These are phyloP conservation scores for Penicillium soppii DNA, from an alignment of 495 filamentous ascomycete species.

Conservation along the genomic window DNA sequence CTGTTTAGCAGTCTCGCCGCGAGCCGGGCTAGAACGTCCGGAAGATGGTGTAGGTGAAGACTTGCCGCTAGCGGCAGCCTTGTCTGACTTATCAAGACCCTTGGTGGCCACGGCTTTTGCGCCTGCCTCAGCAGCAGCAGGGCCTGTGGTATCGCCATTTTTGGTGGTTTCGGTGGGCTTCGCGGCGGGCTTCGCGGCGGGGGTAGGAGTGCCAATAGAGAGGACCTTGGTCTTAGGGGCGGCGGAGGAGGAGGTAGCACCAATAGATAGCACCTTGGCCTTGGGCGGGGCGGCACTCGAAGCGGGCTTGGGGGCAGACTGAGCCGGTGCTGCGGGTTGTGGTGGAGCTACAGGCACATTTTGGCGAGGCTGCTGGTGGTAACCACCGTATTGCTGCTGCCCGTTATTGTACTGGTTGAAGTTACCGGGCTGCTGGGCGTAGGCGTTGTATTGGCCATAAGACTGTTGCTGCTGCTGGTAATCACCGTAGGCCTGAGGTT, in stretches of 20 bases:
- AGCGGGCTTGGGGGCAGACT: conserved; percentile 31
- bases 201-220: conserved; percentile 54
- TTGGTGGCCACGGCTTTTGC: conserved; percentile 77
- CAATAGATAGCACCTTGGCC: conserved; percentile 35
- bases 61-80: conserved; percentile 59
- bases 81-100: conserved; percentile 75
- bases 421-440: conserved; percentile 45
- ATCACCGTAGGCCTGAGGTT: conserved; percentile 47
- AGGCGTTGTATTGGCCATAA: conserved; percentile 49
- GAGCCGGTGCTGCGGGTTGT: conserved; percentile 39
- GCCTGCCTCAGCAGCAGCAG: conserved; percentile 51
- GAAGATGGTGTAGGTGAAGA: conserved; percentile 76
- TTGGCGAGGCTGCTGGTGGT: conserved; percentile 45
- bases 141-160: conserved; percentile 51
- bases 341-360: conserved; percentile 52
- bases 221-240: conserved; percentile 70
- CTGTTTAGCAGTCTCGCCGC: conserved; percentile 48
- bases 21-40: conserved; percentile 57
- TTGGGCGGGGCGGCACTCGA: conserved; percentile 34
- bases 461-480: conserved; percentile 46
- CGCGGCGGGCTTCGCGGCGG: conserved; percentile 54
- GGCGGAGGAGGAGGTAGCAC: conserved; percentile 45
- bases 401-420: conserved; percentile 64
- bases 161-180: conserved; percentile 33
- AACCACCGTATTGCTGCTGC: conserved; percentile 49